phyloP scores from a whole-genome alignment of 2,329 filamentous ascomycete species.

The Rachicladosporium sp. region DNA sequence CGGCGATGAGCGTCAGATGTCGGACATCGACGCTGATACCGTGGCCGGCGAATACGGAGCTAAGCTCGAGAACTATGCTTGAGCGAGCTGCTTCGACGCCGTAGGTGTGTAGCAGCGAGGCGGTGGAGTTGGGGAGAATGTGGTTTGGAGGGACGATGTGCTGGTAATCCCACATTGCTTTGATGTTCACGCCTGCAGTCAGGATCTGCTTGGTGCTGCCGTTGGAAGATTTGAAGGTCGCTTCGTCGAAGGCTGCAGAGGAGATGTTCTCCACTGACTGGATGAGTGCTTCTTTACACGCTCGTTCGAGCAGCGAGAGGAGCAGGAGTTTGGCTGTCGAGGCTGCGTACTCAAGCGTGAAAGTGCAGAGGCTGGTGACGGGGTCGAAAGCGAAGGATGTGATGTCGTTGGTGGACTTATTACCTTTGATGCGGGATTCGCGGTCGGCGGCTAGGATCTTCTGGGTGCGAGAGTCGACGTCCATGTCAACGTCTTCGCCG shows the following conservation, averaged over 20 bases:
- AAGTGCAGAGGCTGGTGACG: constrained; percentile 59
- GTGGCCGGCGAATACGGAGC: constrained; percentile 76
- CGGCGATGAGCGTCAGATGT: constrained; percentile 88
- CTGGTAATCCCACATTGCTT: constrained; percentile 79
- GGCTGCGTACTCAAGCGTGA: constrained; percentile 72
- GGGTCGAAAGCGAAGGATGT: constrained; percentile 72
- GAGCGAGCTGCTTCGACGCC: constrained; percentile 86
- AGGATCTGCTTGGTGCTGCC: constrained; percentile 37
- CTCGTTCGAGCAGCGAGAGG: constrained; percentile 76
- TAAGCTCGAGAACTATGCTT: constrained; percentile 77
- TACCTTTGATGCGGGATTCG: constrained; percentile 51
- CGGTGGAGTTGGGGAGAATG: constrained; percentile 86
- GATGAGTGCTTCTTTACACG: constrained; percentile 66
- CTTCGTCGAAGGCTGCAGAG: constrained; percentile 55
- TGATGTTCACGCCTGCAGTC: constrained; percentile 75
- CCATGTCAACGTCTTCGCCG: constrained; percentile 19
- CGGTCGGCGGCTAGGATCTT: constrained; percentile 33
- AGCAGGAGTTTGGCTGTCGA: constrained; percentile 82
- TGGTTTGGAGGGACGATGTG: constrained; percentile 76
- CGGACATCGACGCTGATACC: constrained; percentile 84
- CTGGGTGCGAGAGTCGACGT: constrained; percentile 27
- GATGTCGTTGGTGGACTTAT: constrained; percentile 47
- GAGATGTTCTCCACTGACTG: constrained; percentile 73
- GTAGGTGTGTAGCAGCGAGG: constrained; percentile 70
- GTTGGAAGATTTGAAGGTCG: constrained; percentile 36